A percentile compares a stretch with the other conserved stretches of the same genome.
Conservation (phyloP, 345 rosid species). For the Barbarea vulgaris region DNA sequence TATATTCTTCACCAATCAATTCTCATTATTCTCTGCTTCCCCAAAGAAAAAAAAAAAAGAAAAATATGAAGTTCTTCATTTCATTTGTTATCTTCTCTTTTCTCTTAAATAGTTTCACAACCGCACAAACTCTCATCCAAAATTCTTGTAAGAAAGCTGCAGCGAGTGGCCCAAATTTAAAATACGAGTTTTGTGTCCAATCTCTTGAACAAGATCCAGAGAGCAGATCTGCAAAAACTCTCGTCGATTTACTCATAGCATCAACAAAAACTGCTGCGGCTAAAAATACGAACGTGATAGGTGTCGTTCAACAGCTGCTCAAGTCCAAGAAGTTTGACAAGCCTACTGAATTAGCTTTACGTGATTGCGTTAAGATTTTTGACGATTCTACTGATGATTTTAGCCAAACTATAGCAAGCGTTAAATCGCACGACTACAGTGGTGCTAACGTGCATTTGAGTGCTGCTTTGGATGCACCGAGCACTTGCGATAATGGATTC, state of each 20-base stretch:
- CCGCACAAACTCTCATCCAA: slow-evolving; percentile 20
- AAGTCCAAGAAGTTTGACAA: not conserved
- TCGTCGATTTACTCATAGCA: slow-evolving; percentile 21
- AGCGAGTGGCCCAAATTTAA: slow-evolving; percentile 32
- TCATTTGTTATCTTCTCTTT: slow-evolving; percentile 9
- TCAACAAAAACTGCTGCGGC: slow-evolving; percentile 28
- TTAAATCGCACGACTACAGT: slow-evolving; percentile 27
- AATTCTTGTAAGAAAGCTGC: slow-evolving; percentile 46
- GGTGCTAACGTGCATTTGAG: slow-evolving; percentile 32
- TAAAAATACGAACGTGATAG: slow-evolving; percentile 18
- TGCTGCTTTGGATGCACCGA: slow-evolving; percentile 45
- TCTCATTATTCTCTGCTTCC: not conserved
- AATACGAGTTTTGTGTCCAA: slow-evolving; percentile 39
- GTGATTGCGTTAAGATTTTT: slow-evolving; percentile 46
- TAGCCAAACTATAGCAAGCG: slow-evolving; percentile 1
- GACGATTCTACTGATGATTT: slow-evolving; percentile 12
- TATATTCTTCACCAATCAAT: not conserved
- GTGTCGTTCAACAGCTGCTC: slow-evolving; percentile 10
- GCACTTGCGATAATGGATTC: slow-evolving; percentile 48
- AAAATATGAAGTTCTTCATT: not conserved
- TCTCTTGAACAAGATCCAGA: slow-evolving; percentile 39
- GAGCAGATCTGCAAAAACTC: slow-evolving; percentile 29
- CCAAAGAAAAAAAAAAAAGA: not conserved
- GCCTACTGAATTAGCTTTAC: slow-evolving; percentile 3
- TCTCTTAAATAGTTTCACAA: not conserved